Conservation (phyloP, 805 yeast genomes). For the Kuraishia ogatae region DNA sequence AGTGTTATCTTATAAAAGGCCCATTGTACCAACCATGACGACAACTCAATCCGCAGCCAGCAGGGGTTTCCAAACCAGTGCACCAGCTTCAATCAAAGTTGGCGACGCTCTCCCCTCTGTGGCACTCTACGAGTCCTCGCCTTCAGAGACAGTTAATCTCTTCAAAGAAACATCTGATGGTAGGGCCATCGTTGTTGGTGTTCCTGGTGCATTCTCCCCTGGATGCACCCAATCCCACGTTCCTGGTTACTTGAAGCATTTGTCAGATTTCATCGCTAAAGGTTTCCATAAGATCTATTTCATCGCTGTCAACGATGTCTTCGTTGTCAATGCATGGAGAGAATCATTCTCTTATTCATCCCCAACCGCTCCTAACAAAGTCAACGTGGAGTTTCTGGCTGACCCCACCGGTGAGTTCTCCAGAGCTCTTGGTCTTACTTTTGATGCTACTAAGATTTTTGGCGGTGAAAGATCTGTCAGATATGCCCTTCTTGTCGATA, state of each 20-base stretch:
- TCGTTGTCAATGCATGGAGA: slow-evolving; percentile 79
- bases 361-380: slow-evolving; percentile 6
- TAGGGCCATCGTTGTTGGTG: slow-evolving; percentile 40
- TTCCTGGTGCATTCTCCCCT: slow-evolving; percentile 77
- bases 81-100: neutral
- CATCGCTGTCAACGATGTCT: slow-evolving; percentile 79
- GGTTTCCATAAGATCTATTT: slow-evolving; percentile 60
- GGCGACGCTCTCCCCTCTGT: neutral
- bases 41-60: neutral
- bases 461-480: slow-evolving; percentile 73
- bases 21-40: neutral
- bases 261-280: slow-evolving; percentile 46
- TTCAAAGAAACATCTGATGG: neutral
- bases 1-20: neutral
- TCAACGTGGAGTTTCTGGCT: slow-evolving; percentile 40
- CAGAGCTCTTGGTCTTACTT: slow-evolving; percentile 51
- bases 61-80: neutral
- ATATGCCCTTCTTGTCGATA: slow-evolving; percentile 65
- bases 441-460: slow-evolving; percentile 70
- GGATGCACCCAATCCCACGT: slow-evolving; percentile 67
- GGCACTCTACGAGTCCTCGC: neutral
- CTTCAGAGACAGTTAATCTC: neutral
- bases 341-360: slow-evolving; percentile 24
- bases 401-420: slow-evolving; percentile 76
- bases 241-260: slow-evolving; percentile 58